Evolutionary conservation across 1,139 yeast genomes (phyloP), one percentile per base, ranked within the genome.

Genomic region (Saccharomyces hybrid): DNA sequence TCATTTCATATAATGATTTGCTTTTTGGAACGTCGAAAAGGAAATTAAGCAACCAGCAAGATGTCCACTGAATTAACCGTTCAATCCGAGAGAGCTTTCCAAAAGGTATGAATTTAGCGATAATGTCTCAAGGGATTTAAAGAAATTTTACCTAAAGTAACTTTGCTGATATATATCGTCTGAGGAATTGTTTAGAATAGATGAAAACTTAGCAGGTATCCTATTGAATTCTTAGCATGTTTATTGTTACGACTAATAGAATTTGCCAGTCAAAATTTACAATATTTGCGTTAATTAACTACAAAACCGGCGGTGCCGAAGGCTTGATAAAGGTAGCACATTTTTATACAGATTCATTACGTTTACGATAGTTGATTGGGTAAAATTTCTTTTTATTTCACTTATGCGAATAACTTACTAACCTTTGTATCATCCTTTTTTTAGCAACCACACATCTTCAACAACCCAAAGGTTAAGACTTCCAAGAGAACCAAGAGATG

Each of bases 31-130:
- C 52, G 52, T 51, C 29, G 27, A 48, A 51, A 51, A 58, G 57
- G 59, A 57, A 58, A 54, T 60, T 58, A 64, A 61, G 64, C 62
- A 66, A 60, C 66, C 59, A 62, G 60, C 70, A 80, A 81, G 82
- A 93, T 93, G 98, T 95, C 98, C 78, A 88, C 98, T 80, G 99
- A 93, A 87, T 90, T 93, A 83, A 90, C 97, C 79, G 99, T 95
- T 82, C 99, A 93, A 87, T 88, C 97, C 77, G 99, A 95, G 86
- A 93, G 96, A 83, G 99, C 99, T 88, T 93, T 86, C 96, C 99
- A 93, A 87, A 95, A 93, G 95, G 95, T 88, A 83, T 77, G 95
- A 80, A 54, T 41, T 6, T 19, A 14, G 47, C 32, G n/a, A 29
- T 29, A 29, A 29, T 13, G 32, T 11, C 11, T 11, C 32, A 11